phyloP scores from a whole-genome alignment of 1,284 basidiomycete genomes.

The Marasmius sp. region DNA sequence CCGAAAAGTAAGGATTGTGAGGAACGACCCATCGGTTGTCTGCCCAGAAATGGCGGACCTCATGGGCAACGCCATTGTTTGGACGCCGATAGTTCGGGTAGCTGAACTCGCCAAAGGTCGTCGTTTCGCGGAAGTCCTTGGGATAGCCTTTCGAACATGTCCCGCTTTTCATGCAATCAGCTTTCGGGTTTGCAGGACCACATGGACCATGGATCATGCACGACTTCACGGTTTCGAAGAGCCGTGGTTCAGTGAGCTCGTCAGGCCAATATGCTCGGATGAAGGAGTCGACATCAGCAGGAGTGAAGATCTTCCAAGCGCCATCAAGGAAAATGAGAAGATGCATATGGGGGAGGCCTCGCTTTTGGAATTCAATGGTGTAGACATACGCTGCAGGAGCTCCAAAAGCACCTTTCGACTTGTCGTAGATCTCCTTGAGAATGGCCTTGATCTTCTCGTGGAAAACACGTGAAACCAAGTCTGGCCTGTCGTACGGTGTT shows the following conservation, averaged over 20 bases:
- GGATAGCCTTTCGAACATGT: conserved; percentile 36
- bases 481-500: conserved; percentile 35
- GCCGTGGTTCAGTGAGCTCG: conserved; percentile 17
- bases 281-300: conserved; percentile 22
- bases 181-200: conserved; percentile 18
- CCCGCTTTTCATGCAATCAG: conserved; percentile 32
- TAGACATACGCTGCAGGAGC: no score
- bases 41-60: not conserved
- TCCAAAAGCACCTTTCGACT: no score
- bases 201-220: conserved; percentile 39
- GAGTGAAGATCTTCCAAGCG: conserved; percentile 2
- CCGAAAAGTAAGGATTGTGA: conserved; percentile 30
- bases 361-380: no score
- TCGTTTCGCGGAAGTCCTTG: conserved; percentile 27
- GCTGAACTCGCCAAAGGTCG: conserved; percentile 28
- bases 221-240: conserved; percentile 22
- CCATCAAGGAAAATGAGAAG: conserved; percentile 28
- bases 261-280: conserved; percentile 28
- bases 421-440: no score
- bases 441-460: conserved; percentile 32
- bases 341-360: conserved; percentile 38
- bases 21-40: conserved; percentile 40
- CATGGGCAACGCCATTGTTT: conserved; percentile 22
- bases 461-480: conserved; percentile 43
- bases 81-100: conserved; percentile 31